Evolutionary conservation across 257 asterid genomes (phyloP), one percentile per base, ranked within the genome.

Genomic region (Petrea volubilis): DNA sequence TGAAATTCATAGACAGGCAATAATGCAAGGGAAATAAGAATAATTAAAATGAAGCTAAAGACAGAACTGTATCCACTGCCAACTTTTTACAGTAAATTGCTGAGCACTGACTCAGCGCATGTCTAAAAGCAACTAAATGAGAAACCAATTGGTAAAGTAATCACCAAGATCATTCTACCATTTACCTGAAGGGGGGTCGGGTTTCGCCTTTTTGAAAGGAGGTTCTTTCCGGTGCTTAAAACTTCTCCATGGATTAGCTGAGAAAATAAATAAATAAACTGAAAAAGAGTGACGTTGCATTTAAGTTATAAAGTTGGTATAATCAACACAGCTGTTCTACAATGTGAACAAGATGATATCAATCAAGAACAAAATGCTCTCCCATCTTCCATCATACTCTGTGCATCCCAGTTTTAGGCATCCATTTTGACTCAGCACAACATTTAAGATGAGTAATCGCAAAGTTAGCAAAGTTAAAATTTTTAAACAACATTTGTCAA

Each of bases 121-220:
- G 50, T 28, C 40, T 21, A 29, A 64, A 55, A 61, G 10, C 58
- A 67, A 40, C 17, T 11, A 51, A 68, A 57, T 24, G 49, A 76
- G 64, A 46, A 60, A 27, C 52, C 33, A 58, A 15, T 29, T 47
- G 44, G 60, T 40, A 67, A 68, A 76, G 71, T 70, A 64, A 41
- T 57, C 41, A 18, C 68, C 60, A 65, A 78, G 14, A 34, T 33
- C 50, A 72, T 36, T 64, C 72, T 74, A 29, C 70, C 71, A 76
- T 74, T 77, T 80, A 94, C 99, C 99, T 82, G 87, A 55, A 78
- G 90, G 75, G 55, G 85, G 83, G 57, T 92, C 97, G 51, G 82
- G 66, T 81, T 85, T 92, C 29, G 80, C 81, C 88, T 90, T 92
- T 80, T 87, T 91, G 80, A 67, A 81, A 73, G 96, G 98, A 70